Evolutionary conservation across 306 rosid genomes (phyloP).

Genomic region (apple (Malus domestica)): ASM211411v1 NC_041793.1:30836501-30837000

Average conservation of each 20-base stretch:
- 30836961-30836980: constrained; percentile 78
- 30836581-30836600: neutral
- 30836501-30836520: constrained; percentile 18
- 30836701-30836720: constrained; percentile 95
- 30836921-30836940: constrained; percentile 63
- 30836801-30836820: constrained; percentile 93
- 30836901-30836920: constrained; percentile 82
- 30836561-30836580: neutral
- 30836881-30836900: constrained; percentile 84
- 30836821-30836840: constrained; percentile 87
- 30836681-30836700: constrained; percentile 96
- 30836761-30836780: constrained; percentile 92
- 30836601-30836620: constrained; percentile 17
- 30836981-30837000: constrained; percentile 89
- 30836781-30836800: constrained; percentile 98
- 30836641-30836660: constrained; percentile 75
- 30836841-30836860: constrained; percentile 80
- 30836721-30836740: constrained; percentile 97
- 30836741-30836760: constrained; percentile 92
- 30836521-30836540: constrained; percentile 8
- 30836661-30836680: constrained; percentile 91
- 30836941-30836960: constrained; percentile 85
- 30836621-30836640: constrained; percentile 4
- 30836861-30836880: constrained; percentile 95
- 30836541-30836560: neutral